Percentiles rank a stretch among this genome's conserved stretches.
Evolutionary conservation across 2,329 filamentous ascomycete genomes (phyloP).

Genomic region (Curvularia sp.): DNA sequence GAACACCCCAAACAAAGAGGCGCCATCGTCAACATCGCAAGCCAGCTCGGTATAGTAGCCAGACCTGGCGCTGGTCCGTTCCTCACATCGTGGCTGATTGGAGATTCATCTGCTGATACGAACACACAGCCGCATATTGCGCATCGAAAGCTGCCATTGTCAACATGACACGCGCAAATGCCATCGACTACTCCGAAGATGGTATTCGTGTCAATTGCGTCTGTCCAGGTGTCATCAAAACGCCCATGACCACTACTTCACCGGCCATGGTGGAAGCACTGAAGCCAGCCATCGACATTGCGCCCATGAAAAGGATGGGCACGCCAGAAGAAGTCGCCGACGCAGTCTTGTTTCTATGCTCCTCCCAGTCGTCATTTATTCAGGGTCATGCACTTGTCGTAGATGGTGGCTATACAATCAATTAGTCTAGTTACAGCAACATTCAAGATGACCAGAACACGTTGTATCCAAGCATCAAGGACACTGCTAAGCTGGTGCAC

Average conservation of each 20-base stretch:
- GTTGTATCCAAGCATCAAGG: not conserved
- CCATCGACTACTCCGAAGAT: slow-evolving; percentile 61
- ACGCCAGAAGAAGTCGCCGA: slow-evolving; percentile 63
- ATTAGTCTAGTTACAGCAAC: slow-evolving; percentile 17
- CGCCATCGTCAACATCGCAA: slow-evolving; percentile 63
- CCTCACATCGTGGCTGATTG: not conserved
- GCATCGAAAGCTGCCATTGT: slow-evolving; percentile 66
- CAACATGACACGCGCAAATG: slow-evolving; percentile 63
- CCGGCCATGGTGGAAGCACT: slow-evolving; percentile 42
- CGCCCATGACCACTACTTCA: slow-evolving; percentile 45
- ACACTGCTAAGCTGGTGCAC: not conserved
- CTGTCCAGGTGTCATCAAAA: slow-evolving; percentile 60
- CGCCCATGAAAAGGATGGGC: slow-evolving; percentile 58
- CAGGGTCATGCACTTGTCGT: slow-evolving; percentile 57
- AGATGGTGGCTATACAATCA: slow-evolving; percentile 53
- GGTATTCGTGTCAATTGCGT: slow-evolving; percentile 66
- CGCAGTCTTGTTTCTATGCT: slow-evolving; percentile 60
- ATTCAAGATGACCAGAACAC: not conserved
- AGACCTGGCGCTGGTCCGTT: slow-evolving; percentile 34
- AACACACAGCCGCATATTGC: slow-evolving; percentile 60
- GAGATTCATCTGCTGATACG: not conserved
- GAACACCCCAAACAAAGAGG: slow-evolving; percentile 46
- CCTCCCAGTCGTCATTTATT: slow-evolving; percentile 62
- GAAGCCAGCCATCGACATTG: slow-evolving; percentile 52
- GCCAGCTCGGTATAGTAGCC: slow-evolving; percentile 57